A percentile compares a stretch with the other conserved stretches of the same genome.
phyloP scores from a whole-genome alignment of 345 rosid species.

The Salix caprea region DNA sequence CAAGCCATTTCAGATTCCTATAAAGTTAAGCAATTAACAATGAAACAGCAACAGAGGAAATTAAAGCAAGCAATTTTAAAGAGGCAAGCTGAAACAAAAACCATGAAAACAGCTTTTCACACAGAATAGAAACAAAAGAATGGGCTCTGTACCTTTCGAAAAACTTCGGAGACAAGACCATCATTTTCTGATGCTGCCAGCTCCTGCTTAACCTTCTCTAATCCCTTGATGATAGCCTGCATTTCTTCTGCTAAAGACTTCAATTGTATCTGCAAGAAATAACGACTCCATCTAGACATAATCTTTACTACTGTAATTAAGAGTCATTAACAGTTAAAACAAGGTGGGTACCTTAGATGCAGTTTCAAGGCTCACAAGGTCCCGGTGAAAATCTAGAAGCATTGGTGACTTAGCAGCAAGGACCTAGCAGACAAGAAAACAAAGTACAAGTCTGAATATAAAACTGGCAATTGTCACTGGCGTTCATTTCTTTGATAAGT shows the following conservation, averaged over 20 bases:
- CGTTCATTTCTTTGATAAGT: too few species aligned
- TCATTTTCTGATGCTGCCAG: constrained; percentile 79
- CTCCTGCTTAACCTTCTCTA: constrained; percentile 92
- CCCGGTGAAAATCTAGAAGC: constrained; percentile 77
- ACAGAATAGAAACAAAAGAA: neutral
- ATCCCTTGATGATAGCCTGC: constrained; percentile 95
- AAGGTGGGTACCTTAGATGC: constrained; percentile 67
- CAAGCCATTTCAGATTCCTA: too few species aligned
- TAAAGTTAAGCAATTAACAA: neutral
- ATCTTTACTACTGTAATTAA: constrained; percentile 1
- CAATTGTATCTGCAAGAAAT: constrained; percentile 75
- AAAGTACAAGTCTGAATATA: neutral
- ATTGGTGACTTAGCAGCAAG: constrained; percentile 71
- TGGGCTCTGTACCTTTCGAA: constrained; percentile 51
- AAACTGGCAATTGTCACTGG: too few species aligned
- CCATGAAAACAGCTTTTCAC: constrained; percentile 7
- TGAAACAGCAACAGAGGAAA: neutral
- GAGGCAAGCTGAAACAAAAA: neutral
- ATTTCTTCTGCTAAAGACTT: constrained; percentile 96
- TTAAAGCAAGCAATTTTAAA: constrained; percentile 1
- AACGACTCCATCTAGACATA: constrained; percentile 14
- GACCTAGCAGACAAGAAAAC: constrained; percentile 39
- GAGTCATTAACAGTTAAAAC: constrained; percentile 3
- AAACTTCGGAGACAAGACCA: constrained; percentile 91
- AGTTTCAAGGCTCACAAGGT: constrained; percentile 78